phyloP scores from a whole-genome alignment of 2,329 filamentous ascomycete species.

The Penicillium glabrum region DNA sequence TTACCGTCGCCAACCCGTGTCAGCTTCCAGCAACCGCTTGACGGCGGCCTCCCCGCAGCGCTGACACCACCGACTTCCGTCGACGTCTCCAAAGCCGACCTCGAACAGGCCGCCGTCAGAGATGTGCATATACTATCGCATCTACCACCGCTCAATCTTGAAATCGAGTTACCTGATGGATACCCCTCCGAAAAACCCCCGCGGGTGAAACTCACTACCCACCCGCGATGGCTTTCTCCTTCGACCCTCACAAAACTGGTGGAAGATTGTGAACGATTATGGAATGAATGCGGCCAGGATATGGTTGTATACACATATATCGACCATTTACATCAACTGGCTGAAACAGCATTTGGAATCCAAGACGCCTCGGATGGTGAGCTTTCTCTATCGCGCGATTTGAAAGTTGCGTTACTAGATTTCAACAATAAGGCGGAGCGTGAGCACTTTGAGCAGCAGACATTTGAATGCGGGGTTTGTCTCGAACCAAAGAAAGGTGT shows the following conservation, averaged over 20 bases:
- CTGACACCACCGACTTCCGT: slow-evolving; percentile 45
- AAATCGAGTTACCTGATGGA: slow-evolving; percentile 53
- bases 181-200: slow-evolving; percentile 59
- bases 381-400: slow-evolving; percentile 48
- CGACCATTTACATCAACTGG: slow-evolving; percentile 59
- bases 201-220: slow-evolving; percentile 48
- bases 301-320: slow-evolving; percentile 61
- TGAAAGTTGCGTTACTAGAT: slow-evolving; percentile 71
- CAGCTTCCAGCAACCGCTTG: slow-evolving; percentile 38
- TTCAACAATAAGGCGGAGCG: slow-evolving; percentile 74
- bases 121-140: slow-evolving; percentile 53
- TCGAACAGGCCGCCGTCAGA: slow-evolving; percentile 20
- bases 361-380: slow-evolving; percentile 38
- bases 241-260: slow-evolving; percentile 46
- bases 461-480: slow-evolving; percentile 85
- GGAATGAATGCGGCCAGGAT: slow-evolving; percentile 61
- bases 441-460: slow-evolving; percentile 75
- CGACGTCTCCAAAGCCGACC: slow-evolving; percentile 29
- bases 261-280: slow-evolving; percentile 51
- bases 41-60: slow-evolving; percentile 33
- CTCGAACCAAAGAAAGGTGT: slow-evolving; percentile 88
- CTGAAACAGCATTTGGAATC: slow-evolving; percentile 56
- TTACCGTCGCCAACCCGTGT: slow-evolving; percentile 54
- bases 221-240: slow-evolving; percentile 55
- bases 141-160: slow-evolving; percentile 56